These are phyloP conservation scores for Boletellus ananas DNA, from an alignment of 768 basidiomycete species.

Conservation along the genomic window DNA sequence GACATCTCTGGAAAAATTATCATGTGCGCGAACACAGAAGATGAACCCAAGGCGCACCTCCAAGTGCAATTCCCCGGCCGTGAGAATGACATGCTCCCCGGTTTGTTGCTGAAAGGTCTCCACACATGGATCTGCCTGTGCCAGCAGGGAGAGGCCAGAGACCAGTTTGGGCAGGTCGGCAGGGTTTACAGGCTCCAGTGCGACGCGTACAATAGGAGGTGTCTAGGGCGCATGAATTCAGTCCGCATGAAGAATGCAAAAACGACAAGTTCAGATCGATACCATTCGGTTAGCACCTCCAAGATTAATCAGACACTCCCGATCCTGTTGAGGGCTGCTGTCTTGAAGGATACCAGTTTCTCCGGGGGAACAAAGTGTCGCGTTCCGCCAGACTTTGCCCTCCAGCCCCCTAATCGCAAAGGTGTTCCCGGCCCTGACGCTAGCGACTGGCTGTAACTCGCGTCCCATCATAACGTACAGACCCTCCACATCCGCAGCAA, in stretches of 20 bases:
- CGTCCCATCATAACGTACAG: slow-evolving; percentile 98
- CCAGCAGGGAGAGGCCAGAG: slow-evolving; percentile 80
- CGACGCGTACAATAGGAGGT: slow-evolving; percentile 92
- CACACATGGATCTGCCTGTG: slow-evolving; percentile 95
- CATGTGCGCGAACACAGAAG: not conserved
- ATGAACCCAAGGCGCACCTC: slow-evolving; percentile 53
- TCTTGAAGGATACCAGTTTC: slow-evolving; percentile 39
- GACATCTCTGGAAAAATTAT: slow-evolving; percentile 62
- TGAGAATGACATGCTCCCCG: slow-evolving; percentile 94
- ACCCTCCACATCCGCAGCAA: slow-evolving; percentile 59
- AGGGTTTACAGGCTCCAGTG: slow-evolving; percentile 78
- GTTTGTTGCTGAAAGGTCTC: slow-evolving; percentile 97
- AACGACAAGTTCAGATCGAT: slow-evolving; percentile 6
- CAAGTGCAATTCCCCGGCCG: slow-evolving; percentile 92
- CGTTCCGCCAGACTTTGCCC: slow-evolving; percentile 86
- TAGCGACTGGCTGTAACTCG: slow-evolving; percentile 80
- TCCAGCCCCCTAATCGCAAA: slow-evolving; percentile 90
- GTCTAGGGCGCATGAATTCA: slow-evolving; percentile 40
- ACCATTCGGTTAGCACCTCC: slow-evolving; percentile 69
- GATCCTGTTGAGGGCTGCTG: slow-evolving; percentile 31
- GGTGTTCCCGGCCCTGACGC: slow-evolving; percentile 87
- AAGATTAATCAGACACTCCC: slow-evolving; percentile 70
- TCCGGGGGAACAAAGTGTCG: slow-evolving; percentile 76
- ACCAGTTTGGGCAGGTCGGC: slow-evolving; percentile 89
- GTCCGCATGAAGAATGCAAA: not conserved